Evolutionary conservation across 805 yeast genomes (phyloP).

Genomic region (Candida lessepsii): DNA sequence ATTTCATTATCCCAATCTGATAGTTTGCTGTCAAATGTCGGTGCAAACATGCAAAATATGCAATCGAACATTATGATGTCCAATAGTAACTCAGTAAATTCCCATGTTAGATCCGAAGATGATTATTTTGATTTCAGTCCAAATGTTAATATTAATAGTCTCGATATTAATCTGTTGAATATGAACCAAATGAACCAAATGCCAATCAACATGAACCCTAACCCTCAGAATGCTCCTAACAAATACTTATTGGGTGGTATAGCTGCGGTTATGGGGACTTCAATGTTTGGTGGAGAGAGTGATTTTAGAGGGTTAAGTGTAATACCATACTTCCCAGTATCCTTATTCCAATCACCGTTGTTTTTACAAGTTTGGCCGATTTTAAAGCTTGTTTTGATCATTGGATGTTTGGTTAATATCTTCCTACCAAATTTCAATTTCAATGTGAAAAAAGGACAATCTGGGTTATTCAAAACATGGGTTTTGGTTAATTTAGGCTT

Average conservation of each 20-base stretch:
- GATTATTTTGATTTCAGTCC: slow-evolving; percentile 1
- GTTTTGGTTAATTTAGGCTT: slow-evolving; percentile 27
- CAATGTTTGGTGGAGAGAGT: slow-evolving; percentile 46
- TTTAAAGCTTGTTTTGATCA: slow-evolving; percentile 23
- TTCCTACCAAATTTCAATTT: slow-evolving; percentile 15
- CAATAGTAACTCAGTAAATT: slow-evolving; percentile 3
- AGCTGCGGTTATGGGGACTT: slow-evolving; percentile 63
- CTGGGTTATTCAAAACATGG: slow-evolving; percentile 21
- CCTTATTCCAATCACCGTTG: slow-evolving; percentile 19
- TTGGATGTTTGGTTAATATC: slow-evolving; percentile 19
- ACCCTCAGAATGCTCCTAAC: slow-evolving; percentile 22
- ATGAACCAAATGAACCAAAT: slow-evolving; percentile 2
- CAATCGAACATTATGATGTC: slow-evolving; percentile 1
- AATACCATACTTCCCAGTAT: slow-evolving; percentile 38
- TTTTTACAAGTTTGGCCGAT: slow-evolving; percentile 24
- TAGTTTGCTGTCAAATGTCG: slow-evolving; percentile 3
- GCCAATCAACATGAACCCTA: background rate
- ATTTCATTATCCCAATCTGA: slow-evolving; percentile 10
- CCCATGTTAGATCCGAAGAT: slow-evolving; percentile 19
- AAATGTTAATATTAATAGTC: slow-evolving; percentile 1
- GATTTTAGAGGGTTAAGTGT: slow-evolving; percentile 49
- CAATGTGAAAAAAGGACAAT: background rate
- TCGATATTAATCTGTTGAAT: slow-evolving; percentile 4
- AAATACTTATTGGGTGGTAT: slow-evolving; percentile 62
- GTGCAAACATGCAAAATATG: slow-evolving; percentile 2